Evolutionary conservation across 2,329 filamentous ascomycete species (phyloP).

Genomic region (Domatiomyces catenatus): DNA sequence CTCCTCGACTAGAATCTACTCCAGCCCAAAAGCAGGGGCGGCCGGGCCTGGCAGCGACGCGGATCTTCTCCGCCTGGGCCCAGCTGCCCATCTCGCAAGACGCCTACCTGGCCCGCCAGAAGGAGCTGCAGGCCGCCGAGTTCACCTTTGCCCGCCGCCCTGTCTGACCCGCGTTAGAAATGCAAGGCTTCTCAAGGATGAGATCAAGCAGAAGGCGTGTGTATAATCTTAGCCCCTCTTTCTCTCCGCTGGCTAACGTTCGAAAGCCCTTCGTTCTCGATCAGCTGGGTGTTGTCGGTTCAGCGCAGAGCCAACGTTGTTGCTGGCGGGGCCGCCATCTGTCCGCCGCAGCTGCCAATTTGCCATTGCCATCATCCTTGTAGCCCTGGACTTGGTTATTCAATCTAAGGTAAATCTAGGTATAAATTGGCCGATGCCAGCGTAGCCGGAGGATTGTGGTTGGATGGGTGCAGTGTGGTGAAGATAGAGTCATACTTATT

Average conservation of each 20-base stretch:
- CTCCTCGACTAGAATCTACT: no score
- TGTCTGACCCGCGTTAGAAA: constrained; percentile 27
- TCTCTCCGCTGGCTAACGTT: constrained; percentile 18
- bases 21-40: constrained; percentile 66
- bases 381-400: no score
- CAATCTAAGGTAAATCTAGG: no score
- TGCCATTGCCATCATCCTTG: not conserved
- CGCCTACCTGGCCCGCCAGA: constrained; percentile 48
- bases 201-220: constrained; percentile 58
- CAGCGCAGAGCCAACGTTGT: not conserved
- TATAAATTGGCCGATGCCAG: no score
- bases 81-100: constrained; percentile 60
- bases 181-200: constrained; percentile 31
- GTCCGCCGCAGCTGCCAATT: not conserved
- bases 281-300: not conserved
- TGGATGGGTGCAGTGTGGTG: no score
- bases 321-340: not conserved
- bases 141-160: constrained; percentile 38
- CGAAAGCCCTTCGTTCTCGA: no score
- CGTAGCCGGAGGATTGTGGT: no score
- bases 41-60: constrained; percentile 41
- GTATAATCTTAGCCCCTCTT: constrained; percentile 24
- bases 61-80: constrained; percentile 67
- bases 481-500: no score
- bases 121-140: constrained; percentile 49